phyloP scores from a whole-genome alignment of 1,284 basidiomycete species.

The Exobasidium rhododendri region DNA sequence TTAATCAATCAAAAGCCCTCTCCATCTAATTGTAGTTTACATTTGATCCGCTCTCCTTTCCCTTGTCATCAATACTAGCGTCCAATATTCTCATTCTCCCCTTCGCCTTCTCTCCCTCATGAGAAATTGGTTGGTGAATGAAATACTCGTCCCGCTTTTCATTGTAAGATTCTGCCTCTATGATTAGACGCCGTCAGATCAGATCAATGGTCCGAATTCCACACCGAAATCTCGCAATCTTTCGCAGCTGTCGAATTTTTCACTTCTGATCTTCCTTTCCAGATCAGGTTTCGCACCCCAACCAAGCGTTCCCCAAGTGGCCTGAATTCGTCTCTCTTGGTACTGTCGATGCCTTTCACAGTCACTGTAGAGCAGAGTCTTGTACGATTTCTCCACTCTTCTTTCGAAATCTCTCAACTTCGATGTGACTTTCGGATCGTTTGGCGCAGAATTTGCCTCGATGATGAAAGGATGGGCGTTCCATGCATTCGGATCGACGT shows the following conservation, averaged over 20 bases:
- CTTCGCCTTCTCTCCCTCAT: too few relatives aligned
- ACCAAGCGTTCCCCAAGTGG: conserved; percentile 35
- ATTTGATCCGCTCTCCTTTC: too few relatives aligned
- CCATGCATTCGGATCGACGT: conserved; percentile 78
- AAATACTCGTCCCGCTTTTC: too few relatives aligned
- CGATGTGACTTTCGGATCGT: conserved; percentile 20
- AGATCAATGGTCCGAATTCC: conserved; percentile 20
- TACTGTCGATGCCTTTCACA: conserved; percentile 33
- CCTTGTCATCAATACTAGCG: too few relatives aligned
- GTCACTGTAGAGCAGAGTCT: conserved; percentile 31
- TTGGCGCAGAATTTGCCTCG: conserved; percentile 6
- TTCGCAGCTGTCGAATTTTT: conserved; percentile 49
- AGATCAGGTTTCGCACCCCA: conserved; percentile 41
- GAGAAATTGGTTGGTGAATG: too few relatives aligned
- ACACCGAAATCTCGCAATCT: conserved; percentile 43
- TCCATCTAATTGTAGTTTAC: too few relatives aligned
- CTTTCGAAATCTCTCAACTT: conserved; percentile 31
- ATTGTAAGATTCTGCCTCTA: too few relatives aligned
- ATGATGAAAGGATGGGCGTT: conserved; percentile 65
- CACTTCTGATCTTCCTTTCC: conserved; percentile 35
- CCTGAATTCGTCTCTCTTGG: conserved; percentile 30
- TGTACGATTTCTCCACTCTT: conserved; percentile 39
- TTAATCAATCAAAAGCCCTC: too few relatives aligned
- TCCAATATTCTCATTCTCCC: too few relatives aligned
- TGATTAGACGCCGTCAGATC: too few relatives aligned